A percentile compares a stretch with the other conserved stretches of the same genome.
These are phyloP conservation scores for Chaetomidium leptoderma DNA, from an alignment of 495 filamentous ascomycete genomes.

Conservation along the genomic window DNA sequence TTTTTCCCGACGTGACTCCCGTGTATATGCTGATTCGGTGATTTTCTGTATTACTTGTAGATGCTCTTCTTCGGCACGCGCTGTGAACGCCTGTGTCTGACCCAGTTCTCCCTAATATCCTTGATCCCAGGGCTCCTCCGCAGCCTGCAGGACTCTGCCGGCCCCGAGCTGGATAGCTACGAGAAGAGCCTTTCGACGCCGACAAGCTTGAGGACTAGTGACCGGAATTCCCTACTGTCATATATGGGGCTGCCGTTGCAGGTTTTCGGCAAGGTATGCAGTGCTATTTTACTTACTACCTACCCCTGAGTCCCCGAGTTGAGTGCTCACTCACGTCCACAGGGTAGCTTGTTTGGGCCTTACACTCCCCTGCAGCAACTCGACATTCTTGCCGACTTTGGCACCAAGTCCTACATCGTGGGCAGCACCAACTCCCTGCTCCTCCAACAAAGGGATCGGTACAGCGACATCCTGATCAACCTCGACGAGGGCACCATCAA, in stretches of 20 bases:
- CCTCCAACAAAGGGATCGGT: constrained; percentile 91
- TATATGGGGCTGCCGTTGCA: constrained; percentile 96
- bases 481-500: constrained; percentile 85
- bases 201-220: constrained; percentile 85
- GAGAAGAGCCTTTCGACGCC: constrained; percentile 69
- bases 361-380: constrained; percentile 96
- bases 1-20: too few species aligned
- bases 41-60: constrained; percentile 46
- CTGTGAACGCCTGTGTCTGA: constrained; percentile 94
- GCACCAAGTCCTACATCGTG: constrained; percentile 95
- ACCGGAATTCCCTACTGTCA: constrained; percentile 78
- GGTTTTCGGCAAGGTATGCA: constrained; percentile 80
- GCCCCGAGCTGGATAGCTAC: constrained; percentile 81
- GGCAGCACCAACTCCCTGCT: constrained; percentile 94
- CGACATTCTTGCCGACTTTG: constrained; percentile 87
- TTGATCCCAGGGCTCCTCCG: constrained; percentile 87
- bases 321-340: background rate
- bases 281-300: too few species aligned
- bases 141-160: constrained; percentile 83
- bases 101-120: constrained; percentile 93
- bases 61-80: constrained; percentile 98
- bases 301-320: background rate
- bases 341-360: constrained; percentile 92
- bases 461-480: constrained; percentile 95
- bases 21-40: constrained; percentile 1